A percentile compares a stretch with the other conserved stretches of the same genome.
Evolutionary conservation across 139 green algal species (phyloP).

Genomic region (Zygnema cylindricum): DNA sequence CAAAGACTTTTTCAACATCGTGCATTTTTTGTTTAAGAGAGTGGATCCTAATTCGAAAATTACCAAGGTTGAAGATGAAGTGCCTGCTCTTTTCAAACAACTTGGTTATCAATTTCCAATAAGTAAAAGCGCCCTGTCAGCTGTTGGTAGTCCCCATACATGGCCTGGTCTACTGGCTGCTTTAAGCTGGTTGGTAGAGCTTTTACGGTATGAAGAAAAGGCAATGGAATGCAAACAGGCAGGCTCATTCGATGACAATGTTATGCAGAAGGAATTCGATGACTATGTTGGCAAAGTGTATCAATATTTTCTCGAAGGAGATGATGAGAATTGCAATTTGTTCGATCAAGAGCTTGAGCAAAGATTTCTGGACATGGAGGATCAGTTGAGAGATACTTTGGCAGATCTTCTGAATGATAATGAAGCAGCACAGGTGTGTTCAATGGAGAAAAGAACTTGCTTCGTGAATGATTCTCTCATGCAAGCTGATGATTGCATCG

Average conservation of each 20-base stretch:
- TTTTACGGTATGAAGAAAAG: constrained; percentile 85
- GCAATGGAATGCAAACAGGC: constrained; percentile 63
- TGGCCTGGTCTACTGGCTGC: constrained; percentile 88
- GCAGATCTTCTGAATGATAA: too few relatives aligned
- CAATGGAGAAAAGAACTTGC: too few relatives aligned
- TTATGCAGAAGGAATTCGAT: constrained; percentile 73
- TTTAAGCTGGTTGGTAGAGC: constrained; percentile 88
- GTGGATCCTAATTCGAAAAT: constrained; percentile 82
- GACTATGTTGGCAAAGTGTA: constrained; percentile 76
- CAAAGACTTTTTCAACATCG: constrained; percentile 90
- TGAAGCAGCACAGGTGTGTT: too few relatives aligned
- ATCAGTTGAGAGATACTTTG: constrained; percentile 62
- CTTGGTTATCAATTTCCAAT: constrained; percentile 92
- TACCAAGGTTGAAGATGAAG: constrained; percentile 74
- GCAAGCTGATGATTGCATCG: too few relatives aligned
- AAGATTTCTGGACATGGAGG: constrained; percentile 57
- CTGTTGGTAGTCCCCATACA: constrained; percentile 89
- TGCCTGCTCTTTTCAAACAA: constrained; percentile 88
- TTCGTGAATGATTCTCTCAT: too few relatives aligned
- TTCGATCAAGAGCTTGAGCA: constrained; percentile 20
- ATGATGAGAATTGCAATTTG: constrained; percentile 19
- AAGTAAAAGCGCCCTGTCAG: constrained; percentile 85
- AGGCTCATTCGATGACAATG: constrained; percentile 19
- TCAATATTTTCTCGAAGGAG: constrained; percentile 74
- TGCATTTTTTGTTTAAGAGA: constrained; percentile 82